Evolutionary conservation across 768 basidiomycete genomes (phyloP).

Genomic region (Rossbeevera mucosa): DNA sequence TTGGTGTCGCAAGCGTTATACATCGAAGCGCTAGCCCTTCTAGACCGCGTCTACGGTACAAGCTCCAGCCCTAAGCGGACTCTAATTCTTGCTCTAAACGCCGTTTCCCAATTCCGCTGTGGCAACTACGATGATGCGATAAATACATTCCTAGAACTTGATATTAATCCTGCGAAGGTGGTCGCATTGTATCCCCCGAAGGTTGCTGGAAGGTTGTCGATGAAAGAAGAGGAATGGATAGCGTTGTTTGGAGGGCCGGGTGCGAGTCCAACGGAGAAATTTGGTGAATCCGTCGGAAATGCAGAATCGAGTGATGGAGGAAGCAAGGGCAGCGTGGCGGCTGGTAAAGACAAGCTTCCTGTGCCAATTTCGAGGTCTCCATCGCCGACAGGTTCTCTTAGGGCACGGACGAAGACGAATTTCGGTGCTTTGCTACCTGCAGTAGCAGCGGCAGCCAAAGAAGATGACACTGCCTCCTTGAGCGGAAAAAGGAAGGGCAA

Average conservation of each 20-base stretch:
- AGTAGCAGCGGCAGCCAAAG: conserved; percentile 36
- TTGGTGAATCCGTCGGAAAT: background rate
- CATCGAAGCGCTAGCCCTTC: conserved; percentile 71
- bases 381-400: conserved; percentile 39
- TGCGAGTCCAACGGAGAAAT: conserved; percentile 13
- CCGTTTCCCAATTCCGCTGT: conserved; percentile 69
- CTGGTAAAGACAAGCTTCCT: conserved; percentile 22
- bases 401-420: conserved; percentile 50
- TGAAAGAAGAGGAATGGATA: conserved; percentile 71
- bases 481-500: conserved; percentile 33
- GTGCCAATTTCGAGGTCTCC: conserved; percentile 26
- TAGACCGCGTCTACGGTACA: conserved; percentile 42
- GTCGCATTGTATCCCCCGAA: conserved; percentile 81
- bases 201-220: conserved; percentile 73
- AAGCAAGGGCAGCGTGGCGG: conserved; percentile 13
- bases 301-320: conserved; percentile 27
- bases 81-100: conserved; percentile 67
- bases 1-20: conserved; percentile 66
- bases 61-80: conserved; percentile 36
- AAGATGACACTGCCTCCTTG: conserved; percentile 62
- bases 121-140: conserved; percentile 74
- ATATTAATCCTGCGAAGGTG: conserved; percentile 92
- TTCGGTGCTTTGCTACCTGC: conserved; percentile 45
- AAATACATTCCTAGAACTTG: conserved; percentile 80
- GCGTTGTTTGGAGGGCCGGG: conserved; percentile 75